Evolutionary conservation across 257 asterid genomes (phyloP).

Genomic region (Lycium barbarum): DNA sequence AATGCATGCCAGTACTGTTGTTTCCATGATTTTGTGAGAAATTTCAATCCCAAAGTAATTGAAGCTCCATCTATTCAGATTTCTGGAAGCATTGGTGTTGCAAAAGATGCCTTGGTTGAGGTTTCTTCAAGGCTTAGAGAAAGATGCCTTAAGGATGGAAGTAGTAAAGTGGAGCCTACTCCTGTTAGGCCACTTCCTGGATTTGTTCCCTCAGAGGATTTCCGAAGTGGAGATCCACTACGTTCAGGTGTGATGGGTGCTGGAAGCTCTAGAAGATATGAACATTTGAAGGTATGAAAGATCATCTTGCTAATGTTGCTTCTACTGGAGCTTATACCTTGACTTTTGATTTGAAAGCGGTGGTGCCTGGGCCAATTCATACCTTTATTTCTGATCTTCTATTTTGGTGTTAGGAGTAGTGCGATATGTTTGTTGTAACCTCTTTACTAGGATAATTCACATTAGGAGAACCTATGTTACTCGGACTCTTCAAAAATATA

Average conservation of each 20-base stretch:
- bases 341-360: neutral
- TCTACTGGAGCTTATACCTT: slow-evolving; percentile 1
- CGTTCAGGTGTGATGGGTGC: slow-evolving; percentile 45
- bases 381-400: slow-evolving; percentile 12
- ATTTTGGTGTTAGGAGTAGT: neutral
- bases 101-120: slow-evolving; percentile 83
- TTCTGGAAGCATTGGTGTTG: slow-evolving; percentile 71
- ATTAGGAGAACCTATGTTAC: neutral
- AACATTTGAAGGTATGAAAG: slow-evolving; percentile 51
- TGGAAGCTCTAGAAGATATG: slow-evolving; percentile 66
- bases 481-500: too few relatives aligned
- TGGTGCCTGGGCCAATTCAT: neutral
- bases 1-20: neutral
- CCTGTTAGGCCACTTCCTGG: slow-evolving; percentile 54
- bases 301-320: slow-evolving; percentile 24
- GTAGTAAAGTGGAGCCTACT: slow-evolving; percentile 56
- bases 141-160: slow-evolving; percentile 68
- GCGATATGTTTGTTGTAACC: slow-evolving; percentile 1
- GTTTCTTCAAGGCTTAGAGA: slow-evolving; percentile 75
- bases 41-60: slow-evolving; percentile 28
- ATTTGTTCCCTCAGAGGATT: slow-evolving; percentile 52
- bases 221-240: slow-evolving; percentile 47
- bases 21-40: neutral
- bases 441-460: slow-evolving; percentile 4
- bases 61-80: slow-evolving; percentile 50